Evolutionary conservation across 1,284 basidiomycete genomes (phyloP).

Genomic region (Xerocomus amazonicus): DNA sequence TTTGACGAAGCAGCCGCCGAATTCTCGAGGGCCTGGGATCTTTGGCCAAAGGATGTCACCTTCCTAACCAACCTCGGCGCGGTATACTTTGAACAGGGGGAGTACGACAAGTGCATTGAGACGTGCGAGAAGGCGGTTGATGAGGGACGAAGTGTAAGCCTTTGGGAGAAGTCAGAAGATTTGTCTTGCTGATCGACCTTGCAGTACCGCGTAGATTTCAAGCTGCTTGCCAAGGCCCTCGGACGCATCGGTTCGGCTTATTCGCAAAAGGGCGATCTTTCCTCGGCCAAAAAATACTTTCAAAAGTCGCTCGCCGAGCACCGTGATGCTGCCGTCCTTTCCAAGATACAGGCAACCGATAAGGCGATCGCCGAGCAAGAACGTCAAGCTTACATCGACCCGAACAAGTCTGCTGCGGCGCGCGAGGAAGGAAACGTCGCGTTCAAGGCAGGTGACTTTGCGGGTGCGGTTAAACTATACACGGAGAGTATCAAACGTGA

Average conservation of each 20-base stretch:
- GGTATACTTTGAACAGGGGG: conserved; percentile 90
- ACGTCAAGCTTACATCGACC: conserved; percentile 85
- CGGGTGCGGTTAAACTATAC: conserved; percentile 89
- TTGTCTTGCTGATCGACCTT: conserved; percentile 4
- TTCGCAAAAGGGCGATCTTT: conserved; percentile 76
- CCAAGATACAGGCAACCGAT: conserved; percentile 87
- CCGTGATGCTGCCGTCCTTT: conserved; percentile 89
- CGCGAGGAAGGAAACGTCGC: conserved; percentile 89
- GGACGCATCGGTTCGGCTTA: conserved; percentile 90
- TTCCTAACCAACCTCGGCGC: conserved; percentile 88
- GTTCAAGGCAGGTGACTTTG: conserved; percentile 93
- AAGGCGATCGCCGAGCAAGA: conserved; percentile 76
- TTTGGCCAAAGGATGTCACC: conserved; percentile 90
- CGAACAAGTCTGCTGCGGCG: conserved; percentile 78
- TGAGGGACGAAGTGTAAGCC: conserved; percentile 72
- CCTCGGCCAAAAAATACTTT: conserved; percentile 84
- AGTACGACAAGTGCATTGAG: conserved; percentile 90
- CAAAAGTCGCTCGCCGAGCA: conserved; percentile 95
- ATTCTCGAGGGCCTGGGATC: conserved; percentile 89
- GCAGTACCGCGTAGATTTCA: conserved; percentile 77
- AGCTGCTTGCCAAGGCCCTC: conserved; percentile 81
- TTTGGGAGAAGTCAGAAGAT: background rate
- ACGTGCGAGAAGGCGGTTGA: conserved; percentile 94
- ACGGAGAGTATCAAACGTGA: conserved; percentile 96
- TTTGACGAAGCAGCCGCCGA: conserved; percentile 71